Base-by-base conservation (phyloP, 495 filamentous ascomycete species). In the Penicillium nucicola region DNA sequence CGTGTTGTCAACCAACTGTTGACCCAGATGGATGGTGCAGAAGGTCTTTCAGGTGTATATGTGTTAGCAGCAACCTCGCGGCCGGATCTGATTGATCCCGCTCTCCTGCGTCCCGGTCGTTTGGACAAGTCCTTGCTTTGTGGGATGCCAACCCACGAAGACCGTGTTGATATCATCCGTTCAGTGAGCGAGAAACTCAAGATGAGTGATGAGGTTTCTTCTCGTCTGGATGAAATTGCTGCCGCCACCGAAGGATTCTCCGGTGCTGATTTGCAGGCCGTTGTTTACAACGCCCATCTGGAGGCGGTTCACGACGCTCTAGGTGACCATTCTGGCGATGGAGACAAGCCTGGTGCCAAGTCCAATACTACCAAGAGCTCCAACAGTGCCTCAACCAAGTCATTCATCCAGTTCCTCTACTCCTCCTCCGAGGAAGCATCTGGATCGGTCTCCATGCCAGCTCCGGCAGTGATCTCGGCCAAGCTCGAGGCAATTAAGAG, bases 21-120 rank as follows among this genome's bases (percentile, higher is more conserved):
- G 8, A 98, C 93, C 4, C 95, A 97, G 68, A 98, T 98, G 95
- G 93, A 98, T 61, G 93, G 93, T 61, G 95, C 95, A 2, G 95
- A 98, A 64, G 93, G 95, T 14, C 70, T 97, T 5, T 88, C 84
- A 0, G 95, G 95, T 0, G 93, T 98, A 2, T 97, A 97, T 59
- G 93, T 98, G 2, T 82, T 98, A 4, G 93, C 93, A 22, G 93
- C 93, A 12, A 98, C 93, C 1, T 87, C 82, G 3, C 74, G 93
- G 20, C 93, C 93, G 0, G 95, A 98, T 66, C 64, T 97, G 5
- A 97, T 98, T 37, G 93, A 98, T 61, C 92, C 93, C 2, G 93
- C 93, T 3, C 72, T 98, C 23, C 70, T 97, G 33, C 78, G 93
- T 34, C 93, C 93, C 0, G 93, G 93, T 5, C 81, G 93, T 45